phyloP scores from a whole-genome alignment of 805 yeast genomes.

The Spathaspora gorwiae region DNA sequence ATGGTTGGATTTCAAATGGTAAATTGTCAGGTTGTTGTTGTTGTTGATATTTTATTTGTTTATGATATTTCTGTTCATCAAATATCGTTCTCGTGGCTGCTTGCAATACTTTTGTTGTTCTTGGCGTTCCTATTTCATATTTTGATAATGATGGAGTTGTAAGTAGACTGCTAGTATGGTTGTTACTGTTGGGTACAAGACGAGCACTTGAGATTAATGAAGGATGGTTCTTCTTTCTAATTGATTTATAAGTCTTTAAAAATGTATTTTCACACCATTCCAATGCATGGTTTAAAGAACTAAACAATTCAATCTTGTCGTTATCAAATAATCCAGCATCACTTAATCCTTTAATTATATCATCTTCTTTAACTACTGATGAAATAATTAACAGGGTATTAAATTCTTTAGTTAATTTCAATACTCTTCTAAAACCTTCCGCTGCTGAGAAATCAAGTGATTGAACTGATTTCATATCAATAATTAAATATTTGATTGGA shows the following conservation, averaged over 20 bases:
- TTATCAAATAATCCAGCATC: constrained; percentile 68
- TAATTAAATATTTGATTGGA: constrained; percentile 73
- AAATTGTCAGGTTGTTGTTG: constrained; percentile 42
- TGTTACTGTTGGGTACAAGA: neutral
- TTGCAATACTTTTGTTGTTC: constrained; percentile 48
- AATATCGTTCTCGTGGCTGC: constrained; percentile 46
- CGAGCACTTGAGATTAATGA: neutral
- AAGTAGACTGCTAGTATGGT: neutral
- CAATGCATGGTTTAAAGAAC: constrained; percentile 77
- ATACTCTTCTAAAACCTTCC: constrained; percentile 86
- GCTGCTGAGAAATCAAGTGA: constrained; percentile 92
- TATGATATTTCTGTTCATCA: constrained; percentile 36
- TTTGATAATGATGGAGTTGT: neutral
- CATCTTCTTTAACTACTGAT: constrained; percentile 65
- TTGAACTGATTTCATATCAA: constrained; percentile 80
- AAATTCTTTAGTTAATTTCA: constrained; percentile 68
- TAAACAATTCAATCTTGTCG: constrained; percentile 55
- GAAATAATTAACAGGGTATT: constrained; percentile 71
- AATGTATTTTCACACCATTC: constrained; percentile 97
- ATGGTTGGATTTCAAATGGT: constrained; percentile 46
- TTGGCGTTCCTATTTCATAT: constrained; percentile 35
- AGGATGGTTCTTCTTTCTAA: constrained; percentile 19
- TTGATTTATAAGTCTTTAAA: constrained; percentile 52
- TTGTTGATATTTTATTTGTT: constrained; percentile 20
- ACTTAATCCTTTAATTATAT: constrained; percentile 63